Evolutionary conservation across 1,284 basidiomycete genomes (phyloP).

Genomic region (Phlebopus sp.): DNA sequence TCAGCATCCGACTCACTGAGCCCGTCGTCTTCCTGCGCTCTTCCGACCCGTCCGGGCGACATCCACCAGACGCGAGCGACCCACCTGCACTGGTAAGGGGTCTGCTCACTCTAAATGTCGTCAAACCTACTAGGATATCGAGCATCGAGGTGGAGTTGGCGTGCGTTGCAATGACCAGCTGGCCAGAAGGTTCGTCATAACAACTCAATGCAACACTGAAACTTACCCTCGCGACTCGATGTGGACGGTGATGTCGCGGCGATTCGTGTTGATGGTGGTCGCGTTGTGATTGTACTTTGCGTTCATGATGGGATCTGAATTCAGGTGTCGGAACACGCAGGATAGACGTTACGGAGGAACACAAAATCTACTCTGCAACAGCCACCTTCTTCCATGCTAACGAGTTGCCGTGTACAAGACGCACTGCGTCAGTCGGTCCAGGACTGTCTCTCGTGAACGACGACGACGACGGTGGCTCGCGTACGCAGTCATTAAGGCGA

Average conservation of each 20-base stretch:
- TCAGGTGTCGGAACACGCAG: constrained; percentile 77
- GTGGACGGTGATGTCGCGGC: no score
- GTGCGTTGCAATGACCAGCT: constrained; percentile 60
- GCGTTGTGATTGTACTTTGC: neutral
- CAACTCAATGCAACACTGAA: no score
- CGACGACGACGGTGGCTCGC: constrained; percentile 35
- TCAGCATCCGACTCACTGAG: constrained; percentile 75
- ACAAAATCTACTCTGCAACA: constrained; percentile 71
- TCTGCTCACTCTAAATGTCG: constrained; percentile 75
- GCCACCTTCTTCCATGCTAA: constrained; percentile 75
- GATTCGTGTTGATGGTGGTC: no score
- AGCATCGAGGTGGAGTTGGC: constrained; percentile 81
- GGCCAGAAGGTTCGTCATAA: constrained; percentile 80
- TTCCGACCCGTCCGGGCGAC: constrained; percentile 37
- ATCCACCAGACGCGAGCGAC: constrained; percentile 26
- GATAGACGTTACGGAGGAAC: constrained; percentile 78
- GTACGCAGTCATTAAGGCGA: constrained; percentile 3
- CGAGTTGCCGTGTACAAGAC: constrained; percentile 32
- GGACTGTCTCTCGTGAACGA: constrained; percentile 43
- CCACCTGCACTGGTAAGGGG: constrained; percentile 81
- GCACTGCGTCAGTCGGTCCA: constrained; percentile 80
- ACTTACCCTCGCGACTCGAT: no score
- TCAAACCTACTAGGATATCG: constrained; percentile 83
- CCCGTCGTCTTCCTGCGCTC: constrained; percentile 77
- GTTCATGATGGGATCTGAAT: constrained; percentile 8